Evolutionary conservation across 441 rosid species (phyloP).

Genomic region (Syzygium malaccense): DNA sequence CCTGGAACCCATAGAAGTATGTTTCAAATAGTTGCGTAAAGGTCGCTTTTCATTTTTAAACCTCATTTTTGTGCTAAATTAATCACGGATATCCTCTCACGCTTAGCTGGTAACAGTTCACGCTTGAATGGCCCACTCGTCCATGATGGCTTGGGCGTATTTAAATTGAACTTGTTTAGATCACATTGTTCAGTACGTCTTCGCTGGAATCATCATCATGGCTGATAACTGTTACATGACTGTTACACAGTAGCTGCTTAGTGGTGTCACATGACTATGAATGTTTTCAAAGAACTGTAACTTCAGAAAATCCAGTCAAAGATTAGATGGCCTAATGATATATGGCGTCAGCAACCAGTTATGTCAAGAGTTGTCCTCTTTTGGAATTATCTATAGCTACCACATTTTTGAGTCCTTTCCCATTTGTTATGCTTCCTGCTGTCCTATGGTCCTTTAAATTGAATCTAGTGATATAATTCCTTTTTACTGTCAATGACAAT

Average conservation of each 20-base stretch:
- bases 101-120: not conserved
- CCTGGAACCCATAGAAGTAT: conserved; percentile 84
- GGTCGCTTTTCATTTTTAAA: not conserved
- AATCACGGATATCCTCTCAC: not conserved
- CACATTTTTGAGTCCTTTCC: not conserved
- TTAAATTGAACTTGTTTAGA: not conserved
- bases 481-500: not conserved
- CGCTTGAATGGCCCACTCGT: not conserved
- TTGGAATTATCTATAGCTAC: not conserved
- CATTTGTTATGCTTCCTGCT: not conserved
- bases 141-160: not conserved
- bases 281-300: not conserved
- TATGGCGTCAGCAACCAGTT: not conserved
- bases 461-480: not conserved
- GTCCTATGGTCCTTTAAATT: not conserved
- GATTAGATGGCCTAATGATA: not conserved
- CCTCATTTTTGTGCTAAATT: not conserved
- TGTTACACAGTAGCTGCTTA: not conserved
- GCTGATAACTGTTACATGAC: not conserved
- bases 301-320: not conserved
- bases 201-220: not conserved
- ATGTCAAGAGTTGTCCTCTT: not conserved
- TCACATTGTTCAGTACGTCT: not conserved
- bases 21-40: not conserved
- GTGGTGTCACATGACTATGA: not conserved